Percentiles rank a stretch among this genome's conserved stretches.
Conservation (phyloP, 2,329 filamentous ascomycete species). For the Pestalotiopsis sp. region DNA sequence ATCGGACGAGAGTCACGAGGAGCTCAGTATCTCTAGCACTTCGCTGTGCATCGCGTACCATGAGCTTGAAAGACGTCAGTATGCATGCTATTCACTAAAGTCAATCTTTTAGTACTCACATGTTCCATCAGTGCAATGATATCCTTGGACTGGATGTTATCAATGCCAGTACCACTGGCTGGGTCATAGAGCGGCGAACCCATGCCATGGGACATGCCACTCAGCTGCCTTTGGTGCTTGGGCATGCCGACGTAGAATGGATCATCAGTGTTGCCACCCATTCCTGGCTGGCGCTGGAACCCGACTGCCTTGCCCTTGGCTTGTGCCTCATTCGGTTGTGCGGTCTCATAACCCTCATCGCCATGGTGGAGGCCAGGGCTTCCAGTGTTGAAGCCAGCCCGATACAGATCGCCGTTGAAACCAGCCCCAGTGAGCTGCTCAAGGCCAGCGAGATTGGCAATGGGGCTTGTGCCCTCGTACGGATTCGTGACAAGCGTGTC, state of each 20-base stretch:
- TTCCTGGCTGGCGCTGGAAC: slow-evolving; percentile 54
- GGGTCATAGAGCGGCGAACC: slow-evolving; percentile 88
- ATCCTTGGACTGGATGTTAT: slow-evolving; percentile 93
- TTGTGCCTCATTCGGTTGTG: slow-evolving; percentile 57
- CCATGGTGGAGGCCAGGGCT: slow-evolving; percentile 64
- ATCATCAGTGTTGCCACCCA: slow-evolving; percentile 61
- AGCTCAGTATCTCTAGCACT: slow-evolving; percentile 97
- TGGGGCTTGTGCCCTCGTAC: slow-evolving; percentile 66
- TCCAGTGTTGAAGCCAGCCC: slow-evolving; percentile 53
- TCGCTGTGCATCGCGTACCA: slow-evolving; percentile 93
- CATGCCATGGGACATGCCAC: slow-evolving; percentile 92
- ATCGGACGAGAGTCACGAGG: slow-evolving; percentile 88
- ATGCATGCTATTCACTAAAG: background rate
- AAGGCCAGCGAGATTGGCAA: slow-evolving; percentile 56
- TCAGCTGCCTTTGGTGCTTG: slow-evolving; percentile 70
- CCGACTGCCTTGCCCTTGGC: slow-evolving; percentile 60
- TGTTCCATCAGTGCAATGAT: slow-evolving; percentile 98
- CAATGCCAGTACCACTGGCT: slow-evolving; percentile 83
- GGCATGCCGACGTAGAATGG: slow-evolving; percentile 61
- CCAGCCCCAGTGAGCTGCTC: slow-evolving; percentile 47
- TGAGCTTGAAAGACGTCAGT: slow-evolving; percentile 60
- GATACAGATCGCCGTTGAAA: slow-evolving; percentile 41
- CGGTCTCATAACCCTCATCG: slow-evolving; percentile 94
- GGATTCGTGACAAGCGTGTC: slow-evolving; percentile 70
- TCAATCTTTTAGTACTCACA: slow-evolving; percentile 47